Evolutionary conservation across 2,329 filamentous ascomycete species (phyloP), one percentile per base, ranked within the genome.

Genomic region (Curvularia spicifera): DNA sequence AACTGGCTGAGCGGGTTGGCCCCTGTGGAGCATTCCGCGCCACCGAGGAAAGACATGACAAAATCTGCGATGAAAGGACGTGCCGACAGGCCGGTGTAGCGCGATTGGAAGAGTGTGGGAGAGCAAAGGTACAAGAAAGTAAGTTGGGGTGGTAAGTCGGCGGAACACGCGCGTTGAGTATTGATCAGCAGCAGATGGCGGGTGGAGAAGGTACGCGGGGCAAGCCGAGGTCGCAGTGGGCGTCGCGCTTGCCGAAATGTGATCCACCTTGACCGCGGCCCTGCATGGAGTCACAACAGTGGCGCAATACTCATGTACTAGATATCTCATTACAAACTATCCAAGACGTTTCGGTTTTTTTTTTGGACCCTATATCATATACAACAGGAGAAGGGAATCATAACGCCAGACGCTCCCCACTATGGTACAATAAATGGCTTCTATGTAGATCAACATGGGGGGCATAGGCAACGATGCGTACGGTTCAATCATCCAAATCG

Each of bases 1-100:
- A 99, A 96, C 83, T 98, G 95, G 76, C 91, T 94, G 71, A 99
- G 88, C 57, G 96, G 95, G 79, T 99, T 99, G 73, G 90, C 92
- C 65, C 91, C 93, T 61, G 95, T 96, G 56, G 94, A 98, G 84
- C 95, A 99, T 82, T 98, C 95, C 70, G 94, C 91, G 70, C 94
- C 93, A 79, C 92, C 91, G 71, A 98, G 85, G 78, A 99, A 98
- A 54, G 94, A 97, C 94, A 99, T 98, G 67, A 61, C 82, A 65
- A 43, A 26, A 45, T 46, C 2, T 46, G 10, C 26, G 24, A 48
- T 20, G 13, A 26, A 8, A 4, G 22, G 4, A 29, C 26, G 9
- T 26, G 22, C 18, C 9, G 29, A 48, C 24, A 39, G n/a, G 26
- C n/a, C 28, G 26, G 10, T 15, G 31, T 39, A 52, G 51, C n/a